Conservation (phyloP, 495 filamentous ascomycete genomes). For the Neurospora tetrasperma region DNA sequence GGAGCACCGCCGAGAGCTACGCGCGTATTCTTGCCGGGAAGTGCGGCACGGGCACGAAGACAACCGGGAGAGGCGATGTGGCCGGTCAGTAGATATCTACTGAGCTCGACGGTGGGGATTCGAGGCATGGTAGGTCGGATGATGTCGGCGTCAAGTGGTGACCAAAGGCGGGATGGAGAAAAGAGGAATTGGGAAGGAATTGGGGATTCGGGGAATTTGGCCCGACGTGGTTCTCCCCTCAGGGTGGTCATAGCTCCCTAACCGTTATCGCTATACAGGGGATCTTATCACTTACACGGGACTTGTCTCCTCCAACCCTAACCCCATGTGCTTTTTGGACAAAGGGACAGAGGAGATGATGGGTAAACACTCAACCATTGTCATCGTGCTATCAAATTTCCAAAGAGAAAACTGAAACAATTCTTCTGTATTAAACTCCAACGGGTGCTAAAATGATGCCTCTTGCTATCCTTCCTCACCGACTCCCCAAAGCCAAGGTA, state of each 20-base stretch:
- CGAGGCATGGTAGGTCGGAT: conserved; percentile 20
- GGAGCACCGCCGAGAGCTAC: neutral
- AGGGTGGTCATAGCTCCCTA: neutral
- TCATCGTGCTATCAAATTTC: neutral
- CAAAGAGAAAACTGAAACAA: neutral
- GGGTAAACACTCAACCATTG: neutral
- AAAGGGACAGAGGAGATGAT: neutral
- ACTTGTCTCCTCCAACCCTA: neutral
- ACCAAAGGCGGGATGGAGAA: neutral
- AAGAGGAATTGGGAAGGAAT: neutral
- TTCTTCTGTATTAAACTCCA: accelerated
- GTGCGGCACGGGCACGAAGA: conserved; percentile 14
- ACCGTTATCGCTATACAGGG: neutral
- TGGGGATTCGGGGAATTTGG: neutral
- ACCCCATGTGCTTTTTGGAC: neutral
- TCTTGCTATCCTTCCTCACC: too few species aligned
- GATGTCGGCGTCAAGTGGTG: neutral
- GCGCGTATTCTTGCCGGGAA: neutral
- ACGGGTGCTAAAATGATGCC: neutral
- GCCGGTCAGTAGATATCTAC: conserved; percentile 39
- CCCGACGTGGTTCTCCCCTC: neutral
- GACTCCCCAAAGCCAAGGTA: neutral
- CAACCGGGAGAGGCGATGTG: conserved; percentile 32
- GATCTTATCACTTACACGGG: neutral
- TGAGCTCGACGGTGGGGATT: conserved; percentile 27